These are phyloP conservation scores for Diplocarpon rosae DNA, from an alignment of 2,329 filamentous ascomycete species.

Conservation along the genomic window DNA sequence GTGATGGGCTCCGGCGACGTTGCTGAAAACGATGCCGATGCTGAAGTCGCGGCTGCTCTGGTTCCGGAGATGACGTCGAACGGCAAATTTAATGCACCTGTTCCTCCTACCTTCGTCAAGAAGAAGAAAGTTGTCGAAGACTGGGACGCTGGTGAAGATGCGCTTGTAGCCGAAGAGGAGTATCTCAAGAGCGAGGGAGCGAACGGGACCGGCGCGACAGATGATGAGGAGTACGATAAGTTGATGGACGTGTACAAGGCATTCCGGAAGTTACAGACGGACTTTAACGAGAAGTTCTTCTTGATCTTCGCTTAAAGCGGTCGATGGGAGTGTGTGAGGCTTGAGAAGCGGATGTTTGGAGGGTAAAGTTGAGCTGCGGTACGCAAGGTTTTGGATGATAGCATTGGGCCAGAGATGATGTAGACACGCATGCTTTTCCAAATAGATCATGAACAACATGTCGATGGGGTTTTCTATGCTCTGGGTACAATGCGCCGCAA, in stretches of 20 bases:
- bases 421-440: too few species aligned
- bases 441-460: too few species aligned
- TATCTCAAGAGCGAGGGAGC: constrained; percentile 25
- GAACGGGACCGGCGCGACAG: constrained; percentile 24
- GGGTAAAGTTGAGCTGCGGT: too few species aligned
- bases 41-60: constrained; percentile 26
- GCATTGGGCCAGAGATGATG: too few species aligned
- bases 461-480: too few species aligned
- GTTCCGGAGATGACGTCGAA: constrained; percentile 6
- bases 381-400: too few species aligned
- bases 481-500: too few species aligned
- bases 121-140: constrained; percentile 36
- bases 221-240: constrained; percentile 33
- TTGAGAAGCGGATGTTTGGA: not conserved
- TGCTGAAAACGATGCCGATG: constrained; percentile 31
- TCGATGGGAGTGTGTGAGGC: not conserved
- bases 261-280: constrained; percentile 44
- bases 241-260: constrained; percentile 47
- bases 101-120: constrained; percentile 7
- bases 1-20: constrained; percentile 39
- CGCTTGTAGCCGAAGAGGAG: constrained; percentile 29
- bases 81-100: not conserved
- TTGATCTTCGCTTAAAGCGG: constrained; percentile 24
- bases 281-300: constrained; percentile 52
- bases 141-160: constrained; percentile 34